Evolutionary conservation across 768 basidiomycete species (phyloP), one percentile per base, ranked within the genome.

Genomic region (Piloderma croceum): DNA sequence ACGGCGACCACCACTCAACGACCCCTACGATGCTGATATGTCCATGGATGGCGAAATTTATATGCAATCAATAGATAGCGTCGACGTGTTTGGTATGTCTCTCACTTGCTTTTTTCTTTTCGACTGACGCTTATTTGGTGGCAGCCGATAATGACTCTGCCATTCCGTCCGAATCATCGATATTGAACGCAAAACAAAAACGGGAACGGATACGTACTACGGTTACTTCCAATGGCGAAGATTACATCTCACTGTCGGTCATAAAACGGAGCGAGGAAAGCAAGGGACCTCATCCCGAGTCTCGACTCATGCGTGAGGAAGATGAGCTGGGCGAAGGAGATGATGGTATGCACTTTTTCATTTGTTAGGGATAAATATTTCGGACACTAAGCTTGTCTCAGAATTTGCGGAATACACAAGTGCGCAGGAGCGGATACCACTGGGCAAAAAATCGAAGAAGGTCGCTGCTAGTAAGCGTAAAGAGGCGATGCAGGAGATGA

Each of bases 261-360:
- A 66, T 77, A 0, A 77, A 71, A 44, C 69, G 68, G 34, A 62
- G 63, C 15, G 76, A 83, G 24, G 60, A 64, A 24, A 58, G 71
- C 7, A 69, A 75, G 48, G 88, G 88, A 0, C 89, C 89, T 6
- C 88, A 90, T 67, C 90, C 89, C 6, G 83, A 83, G 49, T 90
- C 87, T 56, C 75, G 90, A 7, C 63, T 92, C 20, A 56, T 86
- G 62, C 69, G 90, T 36, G 90, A 92, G 60, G 90, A 92, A 29
- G 90, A 92, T 58, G 87, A 92, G 47, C 57, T 88, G 2, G 90
- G 90, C 9, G 87, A 91, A 55, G 88, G 81, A 3, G 90, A 91
- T 27, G 90, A 92, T 47, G 90, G 90, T 89, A 50, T 31, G 74
- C 57, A 15, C 42, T 17, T 20, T n/a, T n/a, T 22, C 9, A 18